Evolutionary conservation across 225 moss, liverwort and hornwort genomes (phyloP), one percentile per base, ranked within the genome.

Genomic region (Bryoerythrophyllum caledonicum): DNA sequence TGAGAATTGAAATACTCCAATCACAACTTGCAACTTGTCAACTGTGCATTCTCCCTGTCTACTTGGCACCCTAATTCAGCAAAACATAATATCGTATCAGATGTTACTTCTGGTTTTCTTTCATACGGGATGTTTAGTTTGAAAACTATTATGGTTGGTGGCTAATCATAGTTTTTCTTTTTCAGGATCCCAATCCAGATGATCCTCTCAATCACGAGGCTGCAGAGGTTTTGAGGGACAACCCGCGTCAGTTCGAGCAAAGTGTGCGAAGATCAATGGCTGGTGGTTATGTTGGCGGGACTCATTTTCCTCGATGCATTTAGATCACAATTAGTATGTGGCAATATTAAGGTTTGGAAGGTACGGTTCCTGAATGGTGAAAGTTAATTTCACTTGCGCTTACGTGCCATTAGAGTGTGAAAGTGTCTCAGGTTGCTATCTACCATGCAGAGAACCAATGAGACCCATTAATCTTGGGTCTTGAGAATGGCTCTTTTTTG

Each of bases 161-260:
- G 43, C 65, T 79, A 52, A 72, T 17, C 20, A 32, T 28, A 20
- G 2, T 72, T 58, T 24, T 79, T 53, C 79, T 44, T 23, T 55
- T 11, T 9, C 90, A 96, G 96, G 96, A 93, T 76, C 96, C 96
- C 13, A 96, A 96, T 80, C 96, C 93, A 67, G 96, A 96, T 84
- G 96, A 96, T 78, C 96, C 96, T 24, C 90, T 96, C 76, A 96
- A 96, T 69, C 96, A 96, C 75, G 96, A 96, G 71, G 96, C 96
- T 76, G 96, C 96, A 64, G 96, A 96, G 82, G 93, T 96, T 74
- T 79, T 96, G 84, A 93, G 91, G 74, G 96, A 96, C 38, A 96
- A 93, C 40, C 91, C 96, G 70, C 90, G 93, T 53, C 96, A 93
- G 78, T 96, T 96, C 81, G 96, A 96, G 77, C 91, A 88, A 79